Percentiles rank a stretch among this genome's conserved stretches.
These are phyloP conservation scores for Polyplosphaeria fusca DNA, from an alignment of 495 filamentous ascomycete genomes.

Conservation along the genomic window DNA sequence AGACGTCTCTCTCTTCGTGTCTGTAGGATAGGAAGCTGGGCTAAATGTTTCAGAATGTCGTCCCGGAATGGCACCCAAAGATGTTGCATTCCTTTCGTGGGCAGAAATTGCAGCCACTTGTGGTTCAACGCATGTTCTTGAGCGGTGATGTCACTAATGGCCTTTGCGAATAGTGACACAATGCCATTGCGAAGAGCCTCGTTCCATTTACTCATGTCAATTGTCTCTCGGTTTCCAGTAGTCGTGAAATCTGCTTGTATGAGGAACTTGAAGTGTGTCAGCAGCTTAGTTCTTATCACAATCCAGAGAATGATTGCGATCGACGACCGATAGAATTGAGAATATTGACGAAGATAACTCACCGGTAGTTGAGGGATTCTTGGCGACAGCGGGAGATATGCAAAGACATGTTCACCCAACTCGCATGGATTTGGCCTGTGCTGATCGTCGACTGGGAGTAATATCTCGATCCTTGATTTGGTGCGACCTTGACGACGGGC, in stretches of 20 bases:
- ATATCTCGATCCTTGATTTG: background rate
- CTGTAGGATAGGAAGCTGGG: constrained; percentile 10
- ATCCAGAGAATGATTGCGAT: too few species aligned
- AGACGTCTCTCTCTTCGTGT: background rate
- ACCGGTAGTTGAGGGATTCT: constrained; percentile 3
- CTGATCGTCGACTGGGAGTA: background rate
- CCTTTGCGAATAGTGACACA: constrained; percentile 1
- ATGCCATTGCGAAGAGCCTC: constrained; percentile 3
- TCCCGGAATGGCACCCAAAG: constrained; percentile 3
- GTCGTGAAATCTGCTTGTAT: constrained; percentile 24
- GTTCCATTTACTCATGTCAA: constrained; percentile 13
- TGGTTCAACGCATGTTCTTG: constrained; percentile 10
- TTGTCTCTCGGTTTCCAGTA: constrained; percentile 6
- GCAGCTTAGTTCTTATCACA: too few species aligned
- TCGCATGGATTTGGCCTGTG: background rate
- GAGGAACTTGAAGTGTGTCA: too few species aligned
- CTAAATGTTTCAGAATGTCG: background rate
- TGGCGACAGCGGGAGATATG: constrained; percentile 10
- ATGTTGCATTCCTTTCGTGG: background rate
- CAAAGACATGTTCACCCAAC: constrained; percentile 8
- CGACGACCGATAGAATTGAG: background rate
- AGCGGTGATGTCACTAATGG: constrained; percentile 3
- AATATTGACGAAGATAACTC: constrained; percentile 2
- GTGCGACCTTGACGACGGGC: background rate
- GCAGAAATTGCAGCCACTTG: constrained; percentile 16